Conservation (phyloP, 2,329 filamentous ascomycete species). For the Coniella lustricola region DNA sequence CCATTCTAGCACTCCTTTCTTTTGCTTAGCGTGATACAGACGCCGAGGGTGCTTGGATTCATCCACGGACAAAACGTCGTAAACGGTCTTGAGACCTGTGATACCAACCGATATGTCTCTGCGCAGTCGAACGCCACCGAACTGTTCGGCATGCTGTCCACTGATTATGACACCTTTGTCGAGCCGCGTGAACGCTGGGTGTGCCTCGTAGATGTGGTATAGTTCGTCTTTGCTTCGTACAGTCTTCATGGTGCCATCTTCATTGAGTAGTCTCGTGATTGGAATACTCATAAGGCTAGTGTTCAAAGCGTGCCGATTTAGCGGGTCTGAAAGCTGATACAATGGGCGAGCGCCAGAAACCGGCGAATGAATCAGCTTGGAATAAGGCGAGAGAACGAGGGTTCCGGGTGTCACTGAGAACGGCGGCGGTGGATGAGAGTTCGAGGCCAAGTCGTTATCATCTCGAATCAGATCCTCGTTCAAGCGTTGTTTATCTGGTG, state of each 20-base stretch:
- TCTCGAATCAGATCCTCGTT: not conserved
- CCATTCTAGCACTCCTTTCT: conserved; percentile 10
- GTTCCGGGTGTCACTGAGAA: conserved; percentile 9
- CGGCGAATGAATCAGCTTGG: not conserved
- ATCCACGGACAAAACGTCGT: not conserved
- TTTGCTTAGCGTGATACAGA: not conserved
- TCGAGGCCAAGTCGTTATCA: not conserved
- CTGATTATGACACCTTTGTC: not conserved
- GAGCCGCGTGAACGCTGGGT: not conserved
- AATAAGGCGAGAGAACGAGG: not conserved
- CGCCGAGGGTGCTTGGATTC: not conserved
- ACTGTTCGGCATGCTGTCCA: not conserved
- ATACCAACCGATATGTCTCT: not conserved
- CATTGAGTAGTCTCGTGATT: not conserved
- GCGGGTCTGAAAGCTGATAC: conserved; percentile 4
- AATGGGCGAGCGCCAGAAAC: not conserved
- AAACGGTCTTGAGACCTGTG: not conserved
- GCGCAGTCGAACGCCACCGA: not conserved
- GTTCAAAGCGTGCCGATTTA: not conserved
- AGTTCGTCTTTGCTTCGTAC: not conserved
- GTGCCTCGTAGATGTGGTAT: conserved; percentile 1
- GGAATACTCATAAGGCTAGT: not conserved
- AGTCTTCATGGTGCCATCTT: not conserved
- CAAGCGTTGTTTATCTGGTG: not conserved
- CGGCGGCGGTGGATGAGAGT: conserved; percentile 1